Evolutionary conservation across 768 basidiomycete genomes (phyloP).

Genomic region (Lactarius pseudohatsudake): DNA sequence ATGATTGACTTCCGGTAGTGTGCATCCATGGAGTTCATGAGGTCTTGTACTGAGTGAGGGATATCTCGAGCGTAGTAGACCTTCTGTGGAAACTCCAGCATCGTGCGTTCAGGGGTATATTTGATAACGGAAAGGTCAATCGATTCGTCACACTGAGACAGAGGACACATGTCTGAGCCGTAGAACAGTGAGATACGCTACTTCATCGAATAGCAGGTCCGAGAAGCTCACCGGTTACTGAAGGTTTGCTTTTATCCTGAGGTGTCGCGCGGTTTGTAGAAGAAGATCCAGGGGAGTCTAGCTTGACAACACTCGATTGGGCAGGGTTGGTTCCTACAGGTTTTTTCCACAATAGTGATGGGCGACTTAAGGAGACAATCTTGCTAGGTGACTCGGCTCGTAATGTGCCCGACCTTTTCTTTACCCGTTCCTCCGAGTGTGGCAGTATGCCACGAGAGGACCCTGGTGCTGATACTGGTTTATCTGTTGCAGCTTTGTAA

Average conservation of each 20-base stretch:
- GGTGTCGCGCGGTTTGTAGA: not conserved
- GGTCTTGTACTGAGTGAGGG: slow-evolving; percentile 64
- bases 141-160: not conserved
- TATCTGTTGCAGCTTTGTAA: slow-evolving; percentile 7
- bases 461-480: not conserved
- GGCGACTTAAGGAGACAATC: not conserved
- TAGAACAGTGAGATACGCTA: not conserved
- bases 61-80: slow-evolving; percentile 47
- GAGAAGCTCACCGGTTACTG: slow-evolving; percentile 11
- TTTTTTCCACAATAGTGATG: not conserved
- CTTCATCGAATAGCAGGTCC: not conserved
- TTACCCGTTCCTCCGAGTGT: not conserved
- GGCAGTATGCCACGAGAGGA: not conserved
- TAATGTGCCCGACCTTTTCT: not conserved
- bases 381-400: not conserved
- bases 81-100: slow-evolving; percentile 30
- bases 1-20: slow-evolving; percentile 43
- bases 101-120: slow-evolving; percentile 23
- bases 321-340: not conserved
- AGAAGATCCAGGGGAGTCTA: not conserved
- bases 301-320: not conserved
- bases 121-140: slow-evolving; percentile 18
- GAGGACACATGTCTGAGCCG: not conserved
- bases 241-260: not conserved
- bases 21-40: slow-evolving; percentile 54